Percentiles rank a stretch among this genome's conserved stretches.
phyloP scores from a whole-genome alignment of 2,329 filamentous ascomycete species.

The Fusarium sororula region DNA sequence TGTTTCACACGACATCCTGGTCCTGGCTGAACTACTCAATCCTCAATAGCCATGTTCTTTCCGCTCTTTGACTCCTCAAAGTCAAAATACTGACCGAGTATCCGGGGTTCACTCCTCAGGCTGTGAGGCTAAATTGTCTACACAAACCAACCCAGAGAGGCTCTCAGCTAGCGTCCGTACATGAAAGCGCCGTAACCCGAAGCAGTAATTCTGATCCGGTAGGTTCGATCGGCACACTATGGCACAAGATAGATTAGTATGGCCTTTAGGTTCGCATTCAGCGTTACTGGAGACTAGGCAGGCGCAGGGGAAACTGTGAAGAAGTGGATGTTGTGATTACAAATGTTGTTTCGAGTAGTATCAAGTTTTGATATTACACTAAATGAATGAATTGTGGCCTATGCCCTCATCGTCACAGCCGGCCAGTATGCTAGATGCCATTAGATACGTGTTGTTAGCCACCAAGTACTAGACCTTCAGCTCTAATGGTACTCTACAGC shows the following conservation, averaged over 20 bases:
- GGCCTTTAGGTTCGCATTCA: too few species aligned
- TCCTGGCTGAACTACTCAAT: not conserved
- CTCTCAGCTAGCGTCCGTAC: not conserved
- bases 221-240: not conserved
- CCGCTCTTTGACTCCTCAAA: not conserved
- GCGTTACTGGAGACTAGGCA: too few species aligned
- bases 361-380: not conserved
- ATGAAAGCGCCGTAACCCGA: not conserved
- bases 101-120: not conserved
- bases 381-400: not conserved
- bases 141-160: not conserved
- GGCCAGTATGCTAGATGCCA: too few species aligned
- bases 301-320: not conserved
- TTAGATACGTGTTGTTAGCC: too few species aligned
- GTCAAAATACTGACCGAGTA: not conserved
- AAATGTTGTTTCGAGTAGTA: not conserved
- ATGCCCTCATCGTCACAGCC: fast-evolving
- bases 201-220: not conserved
- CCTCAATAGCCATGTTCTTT: fast-evolving
- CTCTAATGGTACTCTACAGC: fast-evolving
- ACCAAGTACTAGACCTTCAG: fast-evolving
- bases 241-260: too few species aligned
- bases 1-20: fast-evolving
- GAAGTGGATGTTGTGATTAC: not conserved
- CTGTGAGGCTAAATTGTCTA: not conserved